Base-by-base conservation (phyloP, 805 yeast species). In the Kodamaea kaohsiungensis region DNA sequence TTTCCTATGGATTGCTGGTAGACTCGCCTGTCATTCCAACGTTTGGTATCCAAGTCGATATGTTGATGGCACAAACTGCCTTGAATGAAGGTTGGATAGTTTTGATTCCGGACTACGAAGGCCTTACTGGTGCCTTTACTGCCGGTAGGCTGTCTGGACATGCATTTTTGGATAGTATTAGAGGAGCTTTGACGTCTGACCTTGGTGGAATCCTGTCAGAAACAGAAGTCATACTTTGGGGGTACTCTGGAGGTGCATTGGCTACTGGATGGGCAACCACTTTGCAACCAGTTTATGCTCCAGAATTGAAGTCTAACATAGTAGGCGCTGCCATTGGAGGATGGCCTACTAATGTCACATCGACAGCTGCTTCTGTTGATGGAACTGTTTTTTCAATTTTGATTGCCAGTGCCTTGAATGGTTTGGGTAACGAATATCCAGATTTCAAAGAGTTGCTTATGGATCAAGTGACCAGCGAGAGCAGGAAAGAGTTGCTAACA, bases 251-350 rank as follows among this genome's bases (percentile, higher is more conserved):
- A 9, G 76, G 75, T 3, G 59, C 71, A 1, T 51, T 71, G 25
- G 73, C 76, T 12, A 52, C 69, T n/a, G 67, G 72, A 1, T 72
- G 76, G 76, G 76, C 76, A 13, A 69, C 70, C 3, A 61, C 66
- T 7, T 56, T 70, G 17, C 75, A 70, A 54, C 73, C 73, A 7
- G 45, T 55, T 1, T 71, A 71, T 55, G 75, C 75, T 1, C 69
- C 70, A 0, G 75, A 72, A 22, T 57, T 59, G 37, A 16, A 56
- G 62, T 17, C 48, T 38, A 37, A 45, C 56, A 7, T 62, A 51
- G 49, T 61, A 57, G 77, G 76, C 8, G 72, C 61, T 10, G 70
- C 70, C 2, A n/a, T 71, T 16, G 76, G 76, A 10, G 76, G 76
- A 7, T 64, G 68, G 61, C 70, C 66, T 10, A 63, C 71, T 15